phyloP scores from a whole-genome alignment of 169 alveolate genomes.

The Blepharisma undulans region DNA sequence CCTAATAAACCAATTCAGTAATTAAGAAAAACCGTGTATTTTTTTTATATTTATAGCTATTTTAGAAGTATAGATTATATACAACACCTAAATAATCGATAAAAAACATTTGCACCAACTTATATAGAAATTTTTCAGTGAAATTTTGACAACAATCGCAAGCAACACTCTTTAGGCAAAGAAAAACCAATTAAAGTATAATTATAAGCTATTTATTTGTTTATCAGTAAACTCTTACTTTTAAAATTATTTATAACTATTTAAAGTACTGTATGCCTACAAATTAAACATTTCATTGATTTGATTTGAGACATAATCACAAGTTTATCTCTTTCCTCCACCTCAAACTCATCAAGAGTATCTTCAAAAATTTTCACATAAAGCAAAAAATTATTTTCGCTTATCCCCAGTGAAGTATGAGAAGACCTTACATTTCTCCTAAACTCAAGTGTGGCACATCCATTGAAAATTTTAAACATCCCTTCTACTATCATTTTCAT shows the following conservation, averaged over 20 bases:
- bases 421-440: background rate
- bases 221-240: no score
- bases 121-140: background rate
- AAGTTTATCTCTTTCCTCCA: background rate
- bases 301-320: background rate
- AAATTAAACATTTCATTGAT: background rate
- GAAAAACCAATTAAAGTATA: no score
- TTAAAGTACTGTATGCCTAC: background rate
- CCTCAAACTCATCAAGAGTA: background rate
- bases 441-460: background rate
- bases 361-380: background rate
- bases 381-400: background rate
- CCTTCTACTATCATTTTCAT: background rate
- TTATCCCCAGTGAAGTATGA: background rate
- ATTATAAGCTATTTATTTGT: no score
- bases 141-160: no score
- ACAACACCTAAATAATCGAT: background rate
- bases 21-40: background rate
- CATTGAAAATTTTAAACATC: background rate
- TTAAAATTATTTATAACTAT: no score
- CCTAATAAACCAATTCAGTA: background rate
- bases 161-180: no score
- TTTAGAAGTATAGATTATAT: background rate
- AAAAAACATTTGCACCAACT: background rate
- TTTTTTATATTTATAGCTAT: background rate